Evolutionary conservation across 768 basidiomycete genomes (phyloP).

Genomic region (Rhizopogon sp.): DNA sequence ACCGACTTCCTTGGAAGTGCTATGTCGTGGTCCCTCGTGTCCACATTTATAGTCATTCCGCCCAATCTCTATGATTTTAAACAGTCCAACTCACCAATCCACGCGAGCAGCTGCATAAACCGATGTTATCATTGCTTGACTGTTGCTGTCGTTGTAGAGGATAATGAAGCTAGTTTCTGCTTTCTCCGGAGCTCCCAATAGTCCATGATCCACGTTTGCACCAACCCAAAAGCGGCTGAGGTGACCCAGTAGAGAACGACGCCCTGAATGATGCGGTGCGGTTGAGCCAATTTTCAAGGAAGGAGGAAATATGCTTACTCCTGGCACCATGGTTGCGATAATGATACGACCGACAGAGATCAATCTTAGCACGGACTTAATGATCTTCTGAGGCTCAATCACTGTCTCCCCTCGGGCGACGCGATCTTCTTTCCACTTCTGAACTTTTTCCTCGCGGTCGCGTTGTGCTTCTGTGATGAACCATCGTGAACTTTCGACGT

Average conservation of each 20-base stretch:
- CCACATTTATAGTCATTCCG: slow-evolving; percentile 74
- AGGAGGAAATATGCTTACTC: slow-evolving; percentile 38
- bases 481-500: slow-evolving; percentile 76
- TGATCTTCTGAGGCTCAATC: slow-evolving; percentile 41
- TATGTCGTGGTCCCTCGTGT: slow-evolving; percentile 57
- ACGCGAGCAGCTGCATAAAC: slow-evolving; percentile 4
- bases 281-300: not conserved
- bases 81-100: not conserved
- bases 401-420: slow-evolving; percentile 39
- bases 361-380: slow-evolving; percentile 51
- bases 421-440: slow-evolving; percentile 41
- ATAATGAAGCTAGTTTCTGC: slow-evolving; percentile 9
- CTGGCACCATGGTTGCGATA: slow-evolving; percentile 63
- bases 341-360: slow-evolving; percentile 65
- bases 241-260: slow-evolving; percentile 74
- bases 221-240: slow-evolving; percentile 67
- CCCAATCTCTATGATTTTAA: not conserved
- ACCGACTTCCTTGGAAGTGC: slow-evolving; percentile 24
- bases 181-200: slow-evolving; percentile 49
- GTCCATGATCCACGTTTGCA: slow-evolving; percentile 73
- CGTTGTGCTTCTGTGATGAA: slow-evolving; percentile 56
- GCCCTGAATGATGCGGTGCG: slow-evolving; percentile 32
- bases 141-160: not conserved
- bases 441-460: slow-evolving; percentile 42
- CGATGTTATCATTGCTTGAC: not conserved